Evolutionary conservation across 345 rosid genomes (phyloP).

Genomic region (Linum trigynum): DNA sequence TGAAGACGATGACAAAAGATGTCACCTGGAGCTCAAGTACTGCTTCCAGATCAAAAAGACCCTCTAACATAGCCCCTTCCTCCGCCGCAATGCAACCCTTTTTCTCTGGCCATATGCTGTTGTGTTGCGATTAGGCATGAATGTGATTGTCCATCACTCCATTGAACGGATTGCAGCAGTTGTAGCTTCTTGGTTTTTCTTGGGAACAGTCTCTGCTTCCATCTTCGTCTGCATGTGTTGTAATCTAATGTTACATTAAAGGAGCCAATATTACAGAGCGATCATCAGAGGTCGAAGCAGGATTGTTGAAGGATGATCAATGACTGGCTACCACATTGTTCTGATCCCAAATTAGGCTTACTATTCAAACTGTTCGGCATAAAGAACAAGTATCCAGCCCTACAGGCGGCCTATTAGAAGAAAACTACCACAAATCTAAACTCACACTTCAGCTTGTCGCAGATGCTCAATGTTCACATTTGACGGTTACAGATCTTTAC

Average conservation of each 20-base stretch:
- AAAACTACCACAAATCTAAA: background rate
- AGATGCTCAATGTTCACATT: background rate
- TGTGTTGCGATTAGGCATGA: too few species aligned
- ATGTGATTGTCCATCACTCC: too few species aligned
- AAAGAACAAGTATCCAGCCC: too few species aligned
- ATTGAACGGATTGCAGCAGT: background rate
- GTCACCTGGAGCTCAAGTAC: conserved; percentile 46
- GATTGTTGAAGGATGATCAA: background rate
- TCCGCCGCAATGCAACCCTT: too few species aligned
- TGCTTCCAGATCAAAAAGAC: conserved; percentile 39
- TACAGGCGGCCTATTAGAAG: too few species aligned
- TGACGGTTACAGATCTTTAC: background rate
- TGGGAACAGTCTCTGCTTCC: background rate
- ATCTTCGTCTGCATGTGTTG: background rate
- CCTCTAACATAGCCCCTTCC: conserved; percentile 5
- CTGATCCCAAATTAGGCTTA: background rate
- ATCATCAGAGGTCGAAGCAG: too few species aligned
- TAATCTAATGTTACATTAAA: background rate
- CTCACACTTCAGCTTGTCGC: background rate
- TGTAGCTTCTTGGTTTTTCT: background rate
- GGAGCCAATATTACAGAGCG: background rate
- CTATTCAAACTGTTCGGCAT: background rate
- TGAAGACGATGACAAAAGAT: conserved; percentile 45
- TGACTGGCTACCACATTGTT: background rate
- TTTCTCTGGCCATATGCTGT: too few species aligned